A percentile compares a stretch with the other conserved stretches of the same genome.
phyloP scores from a whole-genome alignment of 352 stramenopile species.

The Globisporangium parvum region DNA sequence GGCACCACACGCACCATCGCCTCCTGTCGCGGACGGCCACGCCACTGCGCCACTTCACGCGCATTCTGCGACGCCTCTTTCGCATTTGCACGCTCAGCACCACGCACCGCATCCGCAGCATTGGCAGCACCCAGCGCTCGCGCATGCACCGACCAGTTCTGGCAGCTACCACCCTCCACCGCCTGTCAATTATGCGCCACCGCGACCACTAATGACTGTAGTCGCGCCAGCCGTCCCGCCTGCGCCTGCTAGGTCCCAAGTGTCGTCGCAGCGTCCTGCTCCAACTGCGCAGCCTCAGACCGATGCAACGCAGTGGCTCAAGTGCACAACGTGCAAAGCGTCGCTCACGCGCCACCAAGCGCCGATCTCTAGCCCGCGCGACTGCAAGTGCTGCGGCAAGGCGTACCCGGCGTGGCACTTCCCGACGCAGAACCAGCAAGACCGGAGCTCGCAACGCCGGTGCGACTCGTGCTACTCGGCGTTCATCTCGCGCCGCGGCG shows the following conservation, averaged over 20 bases:
- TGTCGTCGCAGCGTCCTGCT: no score
- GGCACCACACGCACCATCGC: not conserved
- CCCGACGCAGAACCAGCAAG: not conserved
- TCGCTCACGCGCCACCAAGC: not conserved
- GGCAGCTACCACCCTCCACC: not conserved
- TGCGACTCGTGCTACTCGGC: not conserved
- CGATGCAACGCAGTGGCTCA: not conserved
- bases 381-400: not conserved
- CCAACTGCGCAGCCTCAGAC: not conserved
- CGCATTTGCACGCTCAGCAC: no score
- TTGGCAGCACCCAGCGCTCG: not conserved
- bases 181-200: constrained; percentile 1
- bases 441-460: not conserved
- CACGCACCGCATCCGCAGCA: not conserved
- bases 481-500: not conserved
- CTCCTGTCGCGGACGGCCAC: not conserved
- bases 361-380: not conserved
- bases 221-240: no score
- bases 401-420: not conserved
- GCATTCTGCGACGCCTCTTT: no score
- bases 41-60: no score
- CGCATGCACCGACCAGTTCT: no score
- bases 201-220: no score
- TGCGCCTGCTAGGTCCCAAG: no score
- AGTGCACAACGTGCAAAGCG: not conserved